A percentile compares a stretch with the other conserved stretches of the same genome.
Evolutionary conservation across 2,329 filamentous ascomycete genomes (phyloP).

Genomic region (Chrysoporthe puriensis): DNA sequence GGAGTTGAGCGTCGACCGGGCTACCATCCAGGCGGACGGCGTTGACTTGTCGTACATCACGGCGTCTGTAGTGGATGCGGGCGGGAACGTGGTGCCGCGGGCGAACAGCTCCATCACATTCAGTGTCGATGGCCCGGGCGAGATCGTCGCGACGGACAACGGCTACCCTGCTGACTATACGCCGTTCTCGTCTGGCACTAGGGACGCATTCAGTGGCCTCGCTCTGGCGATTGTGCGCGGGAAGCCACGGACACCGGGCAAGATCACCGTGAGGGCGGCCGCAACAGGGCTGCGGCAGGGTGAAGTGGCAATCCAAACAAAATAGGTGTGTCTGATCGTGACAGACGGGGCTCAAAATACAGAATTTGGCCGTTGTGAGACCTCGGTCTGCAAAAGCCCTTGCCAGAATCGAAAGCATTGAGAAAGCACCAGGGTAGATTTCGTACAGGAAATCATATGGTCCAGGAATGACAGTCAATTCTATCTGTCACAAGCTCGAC

Average conservation of each 20-base stretch:
- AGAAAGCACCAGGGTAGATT: too few species aligned
- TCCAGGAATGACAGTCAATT: too few species aligned
- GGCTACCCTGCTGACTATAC: conserved; percentile 51
- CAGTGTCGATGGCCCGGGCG: conserved; percentile 45
- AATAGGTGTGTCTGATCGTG: not conserved
- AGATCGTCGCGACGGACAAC: conserved; percentile 56
- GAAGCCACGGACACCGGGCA: conserved; percentile 32
- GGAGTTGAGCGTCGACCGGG: conserved; percentile 45
- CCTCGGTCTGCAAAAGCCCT: not conserved
- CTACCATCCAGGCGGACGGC: conserved; percentile 44
- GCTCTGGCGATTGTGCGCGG: conserved; percentile 45
- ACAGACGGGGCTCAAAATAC: not conserved
- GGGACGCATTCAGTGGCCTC: conserved; percentile 47
- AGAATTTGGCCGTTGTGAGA: not conserved
- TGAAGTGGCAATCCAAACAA: conserved; percentile 6
- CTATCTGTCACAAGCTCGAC: too few species aligned
- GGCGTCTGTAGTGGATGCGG: conserved; percentile 47
- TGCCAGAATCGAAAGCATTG: not conserved
- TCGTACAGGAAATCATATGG: too few species aligned
- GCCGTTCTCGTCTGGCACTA: conserved; percentile 43
- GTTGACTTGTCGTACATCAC: conserved; percentile 52
- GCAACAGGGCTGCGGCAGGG: conserved; percentile 7
- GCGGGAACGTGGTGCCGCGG: conserved; percentile 47
- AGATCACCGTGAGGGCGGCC: not conserved
- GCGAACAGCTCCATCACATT: conserved; percentile 50